Evolutionary conservation across 2,329 filamentous ascomycete species (phyloP), one percentile per base, ranked within the genome.

Genomic region (Cladosporium sp.): DNA sequence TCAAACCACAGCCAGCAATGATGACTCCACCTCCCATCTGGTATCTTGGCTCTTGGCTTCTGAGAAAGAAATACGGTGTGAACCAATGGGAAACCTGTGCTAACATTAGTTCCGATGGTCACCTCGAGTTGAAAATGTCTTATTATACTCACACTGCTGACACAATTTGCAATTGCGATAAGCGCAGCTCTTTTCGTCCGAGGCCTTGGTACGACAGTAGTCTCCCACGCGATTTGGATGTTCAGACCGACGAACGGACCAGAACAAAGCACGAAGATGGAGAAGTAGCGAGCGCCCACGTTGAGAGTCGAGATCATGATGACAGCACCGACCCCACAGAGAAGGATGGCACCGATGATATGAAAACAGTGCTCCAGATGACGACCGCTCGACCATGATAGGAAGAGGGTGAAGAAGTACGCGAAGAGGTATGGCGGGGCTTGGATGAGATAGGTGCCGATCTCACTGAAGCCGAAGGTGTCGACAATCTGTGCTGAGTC

Each of bases 401-500:
- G 46, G 18, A 45, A 53, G 33, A 59, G 60, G 4, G 64, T 59
- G 37, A 59, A 55, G 22, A 56, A 54, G 45, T 66, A 67, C 6
- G 65, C 62, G 52, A 68, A 61, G 32, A 61, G 59, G 51, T 72
- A 72, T 0, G 72, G 72, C 2, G 72, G 72, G 0, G 71, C 72
- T 52, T 73, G 70, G 3, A 74, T 63, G 10, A 74, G 67, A 43
- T 72, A 72, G 1, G 72, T 73, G 31, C 72, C 75, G 3, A 87
- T 72, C 9, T 85, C 80, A 16, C 77, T 75, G 71, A 79, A 95
- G 70, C 95, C 83, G 11, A 95, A 60, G 0, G 83, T 77, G 60
- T 86, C 81, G 2, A 89, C 71, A 52, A 49, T 49, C 43, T 45
- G 22, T n/a, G 19, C 3, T 9, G 6, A 32, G 28, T 45, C 14